Evolutionary conservation across 2,329 filamentous ascomycete species (phyloP), one percentile per base, ranked within the genome.

Genomic region (Fusarium nisikadoi): DNA sequence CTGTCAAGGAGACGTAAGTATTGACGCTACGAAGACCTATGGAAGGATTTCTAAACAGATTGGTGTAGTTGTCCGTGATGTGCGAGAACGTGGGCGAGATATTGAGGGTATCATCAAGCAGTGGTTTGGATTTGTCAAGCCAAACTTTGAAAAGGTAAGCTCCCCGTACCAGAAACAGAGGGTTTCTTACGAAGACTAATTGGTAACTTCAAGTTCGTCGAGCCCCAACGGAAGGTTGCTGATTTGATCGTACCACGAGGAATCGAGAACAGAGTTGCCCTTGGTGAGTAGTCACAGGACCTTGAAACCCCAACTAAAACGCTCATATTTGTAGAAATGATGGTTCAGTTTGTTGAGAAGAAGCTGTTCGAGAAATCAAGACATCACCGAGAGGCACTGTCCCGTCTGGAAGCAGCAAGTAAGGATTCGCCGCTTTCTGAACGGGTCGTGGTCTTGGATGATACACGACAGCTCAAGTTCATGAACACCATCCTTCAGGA

Each of bases 71-170:
- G 85, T 94, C 41, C 92, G 96, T 78, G 96, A 99, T 82, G 94
- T 98, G 27, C 90, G 90, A 76, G 94, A 97, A 77, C 91, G 96
- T 77, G 95, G 93, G 6, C 89, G 96, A 79, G 95, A 97, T 78
- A 93, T 98, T 62, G 93, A 98, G 79, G 96, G 96, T 43, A 95
- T 95, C 78, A 95, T 99, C 81, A 98, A 98, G 82, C 96, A 99
- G 81, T 99, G 96, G 96, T 98, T 98, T 80, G 85, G 85, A 16
- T 99, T 93, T 79, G 96, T 99, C 46, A 99, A 99, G 82, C 96
- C 96, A 6, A 98, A 98, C 78, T 98, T 97, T 77, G 93, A 95
- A 81, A 94, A 92, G 82, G 88, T 87, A 78, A 61, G 77, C 25
- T 6, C 13, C 33, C 29, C 17, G 7, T 31, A 20, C 16, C 19